A percentile compares a stretch with the other conserved stretches of the same genome.
Conservation (phyloP, 768 basidiomycete species). For the Sporobolomyces pararoseus region DNA sequence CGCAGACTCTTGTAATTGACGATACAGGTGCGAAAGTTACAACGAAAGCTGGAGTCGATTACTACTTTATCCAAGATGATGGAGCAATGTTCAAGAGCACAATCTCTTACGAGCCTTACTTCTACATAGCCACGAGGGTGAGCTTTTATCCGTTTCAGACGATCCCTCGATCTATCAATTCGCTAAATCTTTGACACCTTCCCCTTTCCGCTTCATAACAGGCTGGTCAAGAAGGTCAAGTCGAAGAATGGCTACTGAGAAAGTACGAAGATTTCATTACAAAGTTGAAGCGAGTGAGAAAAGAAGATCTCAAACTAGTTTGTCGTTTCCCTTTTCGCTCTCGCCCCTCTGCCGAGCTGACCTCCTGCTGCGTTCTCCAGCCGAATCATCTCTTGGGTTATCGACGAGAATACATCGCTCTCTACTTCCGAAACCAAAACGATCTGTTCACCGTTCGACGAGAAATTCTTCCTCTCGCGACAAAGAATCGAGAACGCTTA, state of each 20-base stretch:
- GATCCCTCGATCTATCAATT: too few species aligned
- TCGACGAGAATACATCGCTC: conserved; percentile 76
- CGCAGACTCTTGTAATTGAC: conserved; percentile 79
- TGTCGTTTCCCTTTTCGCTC: conserved; percentile 28
- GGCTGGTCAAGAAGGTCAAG: conserved; percentile 77
- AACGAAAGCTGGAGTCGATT: conserved; percentile 87
- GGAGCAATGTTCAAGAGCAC: conserved; percentile 95
- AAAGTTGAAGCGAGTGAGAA: conserved; percentile 72
- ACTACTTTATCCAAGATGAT: conserved; percentile 95
- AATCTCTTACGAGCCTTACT: conserved; percentile 88
- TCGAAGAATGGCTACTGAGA: conserved; percentile 94
- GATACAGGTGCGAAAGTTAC: conserved; percentile 63
- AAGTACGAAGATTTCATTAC: conserved; percentile 82
- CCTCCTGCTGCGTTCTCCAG: conserved; percentile 32
- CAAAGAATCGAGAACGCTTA: conserved; percentile 83
- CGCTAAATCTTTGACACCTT: not conserved
- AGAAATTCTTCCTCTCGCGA: conserved; percentile 82
- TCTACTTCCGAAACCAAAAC: conserved; percentile 87
- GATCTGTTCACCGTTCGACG: conserved; percentile 83
- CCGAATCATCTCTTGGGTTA: conserved; percentile 98
- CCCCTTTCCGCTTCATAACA: conserved; percentile 46
- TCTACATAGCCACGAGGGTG: conserved; percentile 87
- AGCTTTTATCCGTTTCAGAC: too few species aligned
- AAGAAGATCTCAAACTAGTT: conserved; percentile 82
- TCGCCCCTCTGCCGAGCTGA: not conserved